These are phyloP conservation scores for Nicotiana otophora DNA, from an alignment of 257 asterid genomes.

Conservation along the genomic window DNA sequence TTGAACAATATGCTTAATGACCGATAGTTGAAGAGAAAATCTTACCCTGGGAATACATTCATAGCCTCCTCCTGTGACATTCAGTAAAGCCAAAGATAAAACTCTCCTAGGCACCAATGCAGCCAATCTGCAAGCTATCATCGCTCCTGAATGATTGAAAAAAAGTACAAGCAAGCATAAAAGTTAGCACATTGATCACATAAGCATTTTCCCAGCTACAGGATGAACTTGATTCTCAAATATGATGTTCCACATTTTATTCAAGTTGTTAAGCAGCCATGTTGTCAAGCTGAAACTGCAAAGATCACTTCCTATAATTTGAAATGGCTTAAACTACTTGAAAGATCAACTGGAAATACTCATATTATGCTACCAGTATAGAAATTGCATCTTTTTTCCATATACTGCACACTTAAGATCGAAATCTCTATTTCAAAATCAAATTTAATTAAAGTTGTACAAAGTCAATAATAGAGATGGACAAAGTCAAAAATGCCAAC, in stretches of 20 bases:
- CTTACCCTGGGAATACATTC: constrained; percentile 91
- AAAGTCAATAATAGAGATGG: constrained; percentile 1
- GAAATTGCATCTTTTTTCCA: no score
- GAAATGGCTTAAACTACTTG: neutral
- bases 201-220: neutral
- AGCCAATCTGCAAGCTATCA: constrained; percentile 93
- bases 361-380: no score
- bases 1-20: neutral
- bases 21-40: neutral
- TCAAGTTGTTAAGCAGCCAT: neutral
- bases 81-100: constrained; percentile 78
- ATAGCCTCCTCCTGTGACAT: constrained; percentile 98
- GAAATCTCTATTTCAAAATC: neutral
- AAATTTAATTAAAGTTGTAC: neutral
- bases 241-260: neutral
- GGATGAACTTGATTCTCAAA: neutral
- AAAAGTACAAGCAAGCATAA: neutral
- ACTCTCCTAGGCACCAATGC: constrained; percentile 76
- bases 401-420: neutral
- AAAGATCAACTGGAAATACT: neutral
- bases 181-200: neutral
- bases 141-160: constrained; percentile 61
- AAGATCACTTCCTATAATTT: neutral
- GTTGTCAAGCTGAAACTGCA: neutral
- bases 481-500: constrained; percentile 26